A percentile compares a stretch with the other conserved stretches of the same genome.
Evolutionary conservation across 1,284 basidiomycete species (phyloP).

Genomic region (Mycena sp.): DNA sequence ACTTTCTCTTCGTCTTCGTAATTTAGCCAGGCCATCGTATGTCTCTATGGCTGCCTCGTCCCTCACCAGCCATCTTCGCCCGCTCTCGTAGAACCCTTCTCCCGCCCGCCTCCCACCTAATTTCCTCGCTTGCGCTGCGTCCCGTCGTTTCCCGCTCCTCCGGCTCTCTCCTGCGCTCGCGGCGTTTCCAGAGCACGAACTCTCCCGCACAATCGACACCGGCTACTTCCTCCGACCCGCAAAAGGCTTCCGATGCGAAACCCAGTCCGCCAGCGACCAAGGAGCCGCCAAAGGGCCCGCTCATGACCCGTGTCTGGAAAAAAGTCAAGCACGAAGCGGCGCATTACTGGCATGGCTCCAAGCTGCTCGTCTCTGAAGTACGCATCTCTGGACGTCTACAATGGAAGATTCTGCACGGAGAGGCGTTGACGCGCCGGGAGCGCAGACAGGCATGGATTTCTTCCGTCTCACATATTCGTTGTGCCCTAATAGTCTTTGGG

Average conservation of each 20-base stretch:
- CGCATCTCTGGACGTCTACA: constrained; percentile 90
- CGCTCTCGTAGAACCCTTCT: constrained; percentile 50
- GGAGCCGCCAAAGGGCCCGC: constrained; percentile 58
- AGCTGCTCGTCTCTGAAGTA: constrained; percentile 95
- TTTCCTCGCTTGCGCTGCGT: constrained; percentile 35
- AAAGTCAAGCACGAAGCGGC: constrained; percentile 95
- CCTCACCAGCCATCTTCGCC: constrained; percentile 53
- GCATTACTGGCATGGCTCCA: constrained; percentile 98
- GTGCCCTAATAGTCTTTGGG: constrained; percentile 15
- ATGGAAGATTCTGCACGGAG: constrained; percentile 93
- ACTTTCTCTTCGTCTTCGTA: neutral
- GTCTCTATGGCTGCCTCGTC: constrained; percentile 73
- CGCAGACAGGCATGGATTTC: constrained; percentile 79
- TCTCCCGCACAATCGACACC: constrained; percentile 34
- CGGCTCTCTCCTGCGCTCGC: constrained; percentile 33
- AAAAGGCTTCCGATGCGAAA: constrained; percentile 52
- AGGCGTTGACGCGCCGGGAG: constrained; percentile 91
- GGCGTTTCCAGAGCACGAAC: constrained; percentile 42
- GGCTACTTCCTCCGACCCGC: constrained; percentile 33
- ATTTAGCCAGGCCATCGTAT: constrained; percentile 44
- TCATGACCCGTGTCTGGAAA: constrained; percentile 80
- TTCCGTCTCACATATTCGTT: neutral
- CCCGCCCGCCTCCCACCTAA: constrained; percentile 32
- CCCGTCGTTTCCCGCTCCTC: constrained; percentile 35
- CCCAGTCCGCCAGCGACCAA: constrained; percentile 60